Percentiles rank a stretch among this genome's conserved stretches.
phyloP scores from a whole-genome alignment of 441 rosid genomes.

The Flueggea neowawraea region DNA sequence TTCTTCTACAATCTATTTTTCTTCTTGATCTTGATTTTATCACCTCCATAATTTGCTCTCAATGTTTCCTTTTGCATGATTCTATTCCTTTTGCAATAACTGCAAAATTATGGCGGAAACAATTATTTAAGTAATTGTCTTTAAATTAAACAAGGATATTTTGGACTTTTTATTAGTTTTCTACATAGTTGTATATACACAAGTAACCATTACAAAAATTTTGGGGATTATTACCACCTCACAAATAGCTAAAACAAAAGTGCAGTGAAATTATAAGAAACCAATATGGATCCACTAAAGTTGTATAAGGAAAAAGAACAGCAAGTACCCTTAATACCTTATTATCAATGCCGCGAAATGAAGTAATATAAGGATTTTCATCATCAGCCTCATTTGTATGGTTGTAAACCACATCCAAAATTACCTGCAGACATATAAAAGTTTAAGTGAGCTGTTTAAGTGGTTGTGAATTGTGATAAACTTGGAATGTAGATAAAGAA shows the following conservation, averaged over 20 bases:
- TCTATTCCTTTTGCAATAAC: too few relatives aligned
- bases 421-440: constrained; percentile 50
- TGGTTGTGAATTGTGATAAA: not conserved
- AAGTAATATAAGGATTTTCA: constrained; percentile 72
- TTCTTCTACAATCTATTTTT: too few relatives aligned
- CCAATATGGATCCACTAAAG: not conserved
- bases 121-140: too few relatives aligned
- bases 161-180: too few relatives aligned
- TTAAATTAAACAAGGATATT: too few relatives aligned
- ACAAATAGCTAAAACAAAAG: not conserved
- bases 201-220: too few relatives aligned
- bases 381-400: constrained; percentile 98
- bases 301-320: not conserved
- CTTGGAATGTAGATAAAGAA: not conserved
- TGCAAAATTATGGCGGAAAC: too few relatives aligned
- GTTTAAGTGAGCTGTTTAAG: not conserved
- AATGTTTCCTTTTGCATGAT: too few relatives aligned
- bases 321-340: constrained; percentile 35
- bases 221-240: too few relatives aligned
- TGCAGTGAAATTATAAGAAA: not conserved
- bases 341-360: constrained; percentile 96
- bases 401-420: constrained; percentile 95
- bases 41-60: too few relatives aligned
- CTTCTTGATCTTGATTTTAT: too few relatives aligned
- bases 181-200: too few relatives aligned